phyloP scores from a whole-genome alignment of 148 eudicot species.

The Rhododendron vialii region DNA sequence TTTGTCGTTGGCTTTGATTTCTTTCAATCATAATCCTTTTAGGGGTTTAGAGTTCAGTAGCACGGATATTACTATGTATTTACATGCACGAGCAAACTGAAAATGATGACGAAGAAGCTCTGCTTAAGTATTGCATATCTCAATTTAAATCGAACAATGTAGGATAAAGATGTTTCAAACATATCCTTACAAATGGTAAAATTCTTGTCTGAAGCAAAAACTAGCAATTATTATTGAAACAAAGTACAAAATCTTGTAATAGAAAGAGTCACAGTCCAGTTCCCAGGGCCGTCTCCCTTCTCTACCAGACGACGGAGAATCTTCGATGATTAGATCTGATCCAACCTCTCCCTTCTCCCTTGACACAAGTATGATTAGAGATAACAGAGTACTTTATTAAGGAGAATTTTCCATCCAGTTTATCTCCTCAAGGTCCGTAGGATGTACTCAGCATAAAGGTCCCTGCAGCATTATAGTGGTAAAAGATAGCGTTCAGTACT shows the following conservation, averaged over 20 bases:
- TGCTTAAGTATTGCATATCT: background rate
- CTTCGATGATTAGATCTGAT: background rate
- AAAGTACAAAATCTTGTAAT: background rate
- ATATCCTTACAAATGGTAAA: background rate
- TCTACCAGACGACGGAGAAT: background rate
- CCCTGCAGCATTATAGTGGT: slow-evolving; percentile 28
- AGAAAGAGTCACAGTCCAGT: background rate
- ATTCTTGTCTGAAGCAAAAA: background rate
- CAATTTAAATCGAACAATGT: background rate
- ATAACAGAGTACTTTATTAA: background rate
- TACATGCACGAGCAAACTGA: background rate
- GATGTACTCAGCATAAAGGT: slow-evolving; percentile 64
- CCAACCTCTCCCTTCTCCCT: background rate
- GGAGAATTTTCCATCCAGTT: background rate
- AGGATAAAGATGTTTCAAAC: background rate
- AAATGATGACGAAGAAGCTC: background rate
- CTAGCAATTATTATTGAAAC: background rate
- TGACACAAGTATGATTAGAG: background rate
- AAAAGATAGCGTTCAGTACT: background rate
- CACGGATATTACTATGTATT: background rate
- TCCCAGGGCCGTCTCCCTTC: background rate
- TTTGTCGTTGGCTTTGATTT: background rate
- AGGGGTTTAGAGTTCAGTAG: background rate
- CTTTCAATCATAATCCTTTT: background rate
- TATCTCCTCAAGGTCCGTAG: slow-evolving; percentile 50